phyloP scores from a whole-genome alignment of 169 alveolate species.

The Eimeria maxima region DNA sequence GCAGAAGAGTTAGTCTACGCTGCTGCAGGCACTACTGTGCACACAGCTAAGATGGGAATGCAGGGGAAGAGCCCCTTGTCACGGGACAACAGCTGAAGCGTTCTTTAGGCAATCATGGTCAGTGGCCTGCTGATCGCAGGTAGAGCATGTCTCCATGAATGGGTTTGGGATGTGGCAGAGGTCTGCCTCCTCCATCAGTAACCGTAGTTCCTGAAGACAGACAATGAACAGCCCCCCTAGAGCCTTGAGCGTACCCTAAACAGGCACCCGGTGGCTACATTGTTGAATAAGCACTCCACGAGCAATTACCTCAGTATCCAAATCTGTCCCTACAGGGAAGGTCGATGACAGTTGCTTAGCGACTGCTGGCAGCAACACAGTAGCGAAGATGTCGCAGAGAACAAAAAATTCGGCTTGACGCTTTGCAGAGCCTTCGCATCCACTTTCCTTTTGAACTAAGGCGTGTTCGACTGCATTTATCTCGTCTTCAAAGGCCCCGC shows the following conservation, averaged over 20 bases:
- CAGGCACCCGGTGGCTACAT: background rate
- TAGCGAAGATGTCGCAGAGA: conserved; percentile 58
- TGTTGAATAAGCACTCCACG: background rate
- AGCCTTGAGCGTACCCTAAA: background rate
- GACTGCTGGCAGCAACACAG: conserved; percentile 29
- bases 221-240: no score
- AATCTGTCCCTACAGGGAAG: background rate
- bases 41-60: background rate
- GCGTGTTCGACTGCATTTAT: conserved; percentile 12
- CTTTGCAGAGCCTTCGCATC: background rate
- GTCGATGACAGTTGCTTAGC: conserved; percentile 24
- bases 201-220: background rate
- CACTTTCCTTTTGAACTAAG: background rate
- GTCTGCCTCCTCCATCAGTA: conserved; percentile 30
- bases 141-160: background rate
- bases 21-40: background rate
- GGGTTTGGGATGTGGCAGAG: conserved; percentile 18
- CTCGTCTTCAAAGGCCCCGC: conserved; percentile 22
- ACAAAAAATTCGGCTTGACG: conserved; percentile 47
- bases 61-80: background rate
- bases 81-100: background rate
- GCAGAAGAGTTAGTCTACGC: background rate
- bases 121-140: background rate
- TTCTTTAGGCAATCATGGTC: background rate
- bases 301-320: background rate